Evolutionary conservation across 2,329 filamentous ascomycete genomes (phyloP), one percentile per base, ranked within the genome.

Genomic region (Pseudonectria buxi): DNA sequence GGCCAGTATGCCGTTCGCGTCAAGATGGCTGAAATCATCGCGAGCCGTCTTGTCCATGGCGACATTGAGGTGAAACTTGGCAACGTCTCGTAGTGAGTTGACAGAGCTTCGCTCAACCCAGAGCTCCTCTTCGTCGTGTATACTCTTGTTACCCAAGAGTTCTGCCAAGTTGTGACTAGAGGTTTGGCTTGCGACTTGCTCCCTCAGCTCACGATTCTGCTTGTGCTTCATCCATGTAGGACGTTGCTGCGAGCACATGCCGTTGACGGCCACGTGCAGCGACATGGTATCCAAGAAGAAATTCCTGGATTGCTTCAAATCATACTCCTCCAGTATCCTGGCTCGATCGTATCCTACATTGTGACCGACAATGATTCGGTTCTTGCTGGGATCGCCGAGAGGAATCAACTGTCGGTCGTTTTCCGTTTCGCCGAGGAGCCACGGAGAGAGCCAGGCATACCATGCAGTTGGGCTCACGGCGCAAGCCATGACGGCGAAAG

Each of bases 231-330:
- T 88, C 92, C 92, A 98, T 1, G 86, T 95, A 7, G 94, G 92
- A 32, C 92, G 77, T 60, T 98, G 92, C 46, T 85, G 82, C 14
- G 92, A 96, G 62, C 92, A 98, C 92, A 98, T 98, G 43, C 92
- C 92, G 56, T 98, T 98, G 15, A 95, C 90, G 3, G 94, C 94
- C 7, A 95, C 90, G 57, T 98, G 92, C 14, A 98, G 68, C 2
- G 90, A 96, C 92, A 98, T 98, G 22, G 92, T 98, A 58, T 98
- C 92, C 33, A 98, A 64, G 56, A 95, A 98, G 28, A 78, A 83
- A 49, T 88, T 96, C 26, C 79, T 77, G 1, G 86, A 83, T 58
- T 95, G 90, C 36, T 77, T 69, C 27, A 96, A 62, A 51, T 81
- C 74, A 57, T 98, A 98, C 58, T 98, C 92, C 57, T 98, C 92